Percentiles rank a stretch among this genome's conserved stretches.
Evolutionary conservation across 1,284 basidiomycete genomes (phyloP).

Genomic region (Hypsizygus ulmarius): DNA sequence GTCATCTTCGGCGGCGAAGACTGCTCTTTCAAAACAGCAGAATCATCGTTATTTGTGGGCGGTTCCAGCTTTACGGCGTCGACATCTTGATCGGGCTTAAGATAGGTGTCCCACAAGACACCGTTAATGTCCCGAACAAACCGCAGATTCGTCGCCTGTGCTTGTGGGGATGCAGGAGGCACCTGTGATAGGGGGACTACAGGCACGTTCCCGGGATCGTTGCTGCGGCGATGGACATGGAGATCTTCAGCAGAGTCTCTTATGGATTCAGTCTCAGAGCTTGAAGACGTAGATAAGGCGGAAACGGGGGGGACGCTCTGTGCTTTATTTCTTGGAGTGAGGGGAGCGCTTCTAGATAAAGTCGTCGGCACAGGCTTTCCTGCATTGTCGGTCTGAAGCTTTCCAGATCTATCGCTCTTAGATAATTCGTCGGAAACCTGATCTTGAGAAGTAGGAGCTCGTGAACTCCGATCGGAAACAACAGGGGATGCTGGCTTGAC

Average conservation of each 20-base stretch:
- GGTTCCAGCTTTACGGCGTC: conserved; percentile 5
- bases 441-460: neutral
- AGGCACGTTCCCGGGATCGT: conserved; percentile 24
- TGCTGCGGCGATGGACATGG: conserved; percentile 21
- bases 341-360: too few relatives aligned
- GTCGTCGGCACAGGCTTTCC: too few relatives aligned
- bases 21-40: conserved; percentile 4
- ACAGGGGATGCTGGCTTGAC: neutral
- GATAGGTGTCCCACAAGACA: conserved; percentile 6
- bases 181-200: conserved; percentile 19
- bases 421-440: too few relatives aligned
- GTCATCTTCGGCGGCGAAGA: neutral
- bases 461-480: neutral
- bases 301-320: neutral
- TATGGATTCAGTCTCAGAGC: neutral
- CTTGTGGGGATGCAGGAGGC: conserved; percentile 20
- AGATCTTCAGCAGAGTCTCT: conserved; percentile 6
- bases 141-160: conserved; percentile 27
- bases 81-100: neutral
- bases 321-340: neutral
- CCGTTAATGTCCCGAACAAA: conserved; percentile 18
- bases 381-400: neutral
- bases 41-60: neutral
- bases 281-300: neutral
- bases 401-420: too few relatives aligned